These are phyloP conservation scores for Colletotrichum graminicola DNA, from an alignment of 2,329 filamentous ascomycete species.

Conservation along the genomic window DNA sequence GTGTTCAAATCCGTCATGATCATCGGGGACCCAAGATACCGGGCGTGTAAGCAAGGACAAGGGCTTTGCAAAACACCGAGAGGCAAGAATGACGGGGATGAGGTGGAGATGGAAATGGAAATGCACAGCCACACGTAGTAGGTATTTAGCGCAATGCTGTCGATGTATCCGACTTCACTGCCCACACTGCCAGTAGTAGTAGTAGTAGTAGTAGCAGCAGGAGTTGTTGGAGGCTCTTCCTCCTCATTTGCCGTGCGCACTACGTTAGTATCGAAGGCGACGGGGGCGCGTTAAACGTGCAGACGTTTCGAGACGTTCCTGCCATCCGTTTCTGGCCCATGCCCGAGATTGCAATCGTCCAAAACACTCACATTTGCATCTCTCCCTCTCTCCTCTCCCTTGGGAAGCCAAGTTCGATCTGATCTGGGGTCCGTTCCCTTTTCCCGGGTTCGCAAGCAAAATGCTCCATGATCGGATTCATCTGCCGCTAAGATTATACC, in stretches of 20 bases:
- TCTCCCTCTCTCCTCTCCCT: neutral
- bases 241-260: neutral
- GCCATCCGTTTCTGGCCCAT: neutral
- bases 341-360: neutral
- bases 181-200: too few species aligned
- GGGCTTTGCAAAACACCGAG: constrained; percentile 2
- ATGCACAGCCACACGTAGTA: too few species aligned
- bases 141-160: too few species aligned
- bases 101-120: neutral
- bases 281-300: constrained; percentile 11
- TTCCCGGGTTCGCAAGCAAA: neutral
- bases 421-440: neutral
- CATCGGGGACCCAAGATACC: constrained; percentile 16
- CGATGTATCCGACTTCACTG: too few species aligned
- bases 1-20: neutral
- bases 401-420: neutral
- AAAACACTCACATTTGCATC: neutral
- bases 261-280: constrained; percentile 16
- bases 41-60: neutral
- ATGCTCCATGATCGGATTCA: neutral
- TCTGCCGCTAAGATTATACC: constrained; percentile 1
- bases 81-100: neutral
- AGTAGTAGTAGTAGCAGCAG: neutral
- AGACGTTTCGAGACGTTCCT: neutral
- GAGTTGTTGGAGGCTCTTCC: neutral